Evolutionary conservation across 768 basidiomycete genomes (phyloP).

Genomic region (Melanogaster broomeanus): DNA sequence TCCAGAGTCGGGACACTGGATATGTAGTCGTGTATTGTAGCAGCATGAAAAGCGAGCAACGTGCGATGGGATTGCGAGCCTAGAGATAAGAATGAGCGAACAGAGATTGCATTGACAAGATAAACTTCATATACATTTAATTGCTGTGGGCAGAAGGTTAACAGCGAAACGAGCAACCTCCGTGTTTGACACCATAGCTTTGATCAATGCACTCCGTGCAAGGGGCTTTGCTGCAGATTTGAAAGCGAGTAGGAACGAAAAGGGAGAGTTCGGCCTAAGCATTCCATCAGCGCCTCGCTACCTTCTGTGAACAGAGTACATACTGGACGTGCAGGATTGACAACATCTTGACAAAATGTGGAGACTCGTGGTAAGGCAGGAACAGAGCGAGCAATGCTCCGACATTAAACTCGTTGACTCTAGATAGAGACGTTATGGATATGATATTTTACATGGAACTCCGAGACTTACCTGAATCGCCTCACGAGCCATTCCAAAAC

Average conservation of each 20-base stretch:
- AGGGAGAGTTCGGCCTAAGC: slow-evolving; percentile 58
- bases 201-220: slow-evolving; percentile 71
- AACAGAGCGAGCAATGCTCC: slow-evolving; percentile 77
- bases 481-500: slow-evolving; percentile 94
- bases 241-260: slow-evolving; percentile 72
- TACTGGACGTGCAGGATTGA: slow-evolving; percentile 81
- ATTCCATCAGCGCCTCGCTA: slow-evolving; percentile 2
- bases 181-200: slow-evolving; percentile 70
- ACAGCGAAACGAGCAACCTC: slow-evolving; percentile 75
- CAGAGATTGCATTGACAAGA: neutral
- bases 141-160: slow-evolving; percentile 58
- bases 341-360: slow-evolving; percentile 92
- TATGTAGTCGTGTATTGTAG: slow-evolving; percentile 79
- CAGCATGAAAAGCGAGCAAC: slow-evolving; percentile 80
- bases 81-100: slow-evolving; percentile 9
- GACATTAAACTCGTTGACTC: slow-evolving; percentile 93
- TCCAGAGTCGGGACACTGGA: slow-evolving; percentile 55
- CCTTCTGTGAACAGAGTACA: slow-evolving; percentile 17
- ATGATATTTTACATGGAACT: neutral
- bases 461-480: slow-evolving; percentile 72
- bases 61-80: slow-evolving; percentile 60
- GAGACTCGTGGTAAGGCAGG: slow-evolving; percentile 92
- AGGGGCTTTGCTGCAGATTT: slow-evolving; percentile 77
- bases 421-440: slow-evolving; percentile 29
- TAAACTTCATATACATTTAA: slow-evolving; percentile 39